Evolutionary conservation across 108 stramenopile genomes (phyloP), one percentile per base, ranked within the genome.

Genomic region (Nitzschia putrida): DNA sequence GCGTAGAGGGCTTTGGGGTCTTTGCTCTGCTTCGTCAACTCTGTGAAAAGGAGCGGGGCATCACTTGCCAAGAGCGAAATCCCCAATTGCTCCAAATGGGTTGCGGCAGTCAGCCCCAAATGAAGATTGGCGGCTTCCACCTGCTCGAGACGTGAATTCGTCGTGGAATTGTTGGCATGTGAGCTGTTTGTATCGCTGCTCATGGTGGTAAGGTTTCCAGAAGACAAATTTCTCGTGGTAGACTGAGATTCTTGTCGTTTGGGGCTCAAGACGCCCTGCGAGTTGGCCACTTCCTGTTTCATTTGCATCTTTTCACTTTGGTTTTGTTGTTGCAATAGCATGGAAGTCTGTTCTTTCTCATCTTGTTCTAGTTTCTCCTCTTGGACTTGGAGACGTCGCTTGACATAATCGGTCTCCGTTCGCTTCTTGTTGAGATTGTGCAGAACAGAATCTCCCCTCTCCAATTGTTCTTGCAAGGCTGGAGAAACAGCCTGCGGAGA

Each of bases 31-130:
- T 56, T 50, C 12, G 40, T 52, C 14, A 87, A 49, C 51, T 85
- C 76, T 42, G 87, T 78, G 51, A 81, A 67, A n/a, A 94, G 59
- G 8, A 77, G 29, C 4, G 93, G 90, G 2, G 90, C 89, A 76
- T 94, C 90, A 16, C 69, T 72, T 37, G 75, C 74, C 34, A 94
- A 42, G 41, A 94, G 65, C 21, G 83, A 75, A 24, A 78, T 77
- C 10, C 77, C 77, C 74, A 94, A 74, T 58, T 85, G 81, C 61
- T 94, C 88, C 42, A 94, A 72, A 72, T 91, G 85, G 22, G 73
- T 63, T 25, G 89, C 88, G 39, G 90, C 89, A 13, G 72, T 60
- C 55, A 69, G 53, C 0, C 88, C 88, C 37, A 93, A 57, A 43
- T 88, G 84, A 10, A 53, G 70, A 52, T 75, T 80, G 40, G 70